Evolutionary conservation across 345 rosid genomes (phyloP), one percentile per base, ranked within the genome.

Genomic region (Salix arbutifolia): DNA sequence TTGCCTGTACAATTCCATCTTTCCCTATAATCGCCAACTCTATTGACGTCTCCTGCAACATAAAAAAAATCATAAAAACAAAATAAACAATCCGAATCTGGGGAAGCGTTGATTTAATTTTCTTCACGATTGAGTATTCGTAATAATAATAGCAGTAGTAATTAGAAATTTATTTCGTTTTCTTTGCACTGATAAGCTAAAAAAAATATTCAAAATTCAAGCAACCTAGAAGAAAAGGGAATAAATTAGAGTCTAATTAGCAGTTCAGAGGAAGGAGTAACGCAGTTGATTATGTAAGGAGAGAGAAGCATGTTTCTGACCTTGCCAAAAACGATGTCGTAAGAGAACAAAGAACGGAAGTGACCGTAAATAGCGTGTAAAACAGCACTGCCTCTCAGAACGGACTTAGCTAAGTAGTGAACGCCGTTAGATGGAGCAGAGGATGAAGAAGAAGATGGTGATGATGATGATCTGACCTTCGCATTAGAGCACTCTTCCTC

Each of bases 281-380:
- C 23, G 8, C 58, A 52, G 58, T 19, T 52, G 6, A 52, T 18
- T 52, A 52, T 18, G n/a, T 18, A 17, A 46, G 21, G 25, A 75
- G 23, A 18, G 42, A 66, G 68, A 44, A 21, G 67, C 48, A 23
- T 26, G 75, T 69, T 71, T 74, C 40, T 6, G 52, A 93, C 99
- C 94, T 92, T 96, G 80, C 94, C 98, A 64, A 93, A 92, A 79
- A 96, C 96, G 80, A 96, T 73, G 88, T 96, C 99, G 73, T 67
- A 79, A 16, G 90, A 90, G 72, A 87, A 87, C 38, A 82, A 85
- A 16, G 83, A 88, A 79, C 98, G 98, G 83, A 96, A 82, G 79
- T 85, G 94, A 31, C 96, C 99, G 69, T 83, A 85, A 5, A 88
- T 92, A 79, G 91, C 94, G 80, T 93, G 99, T 68, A 93, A 93